Percentiles rank a stretch among this genome's conserved stretches.
phyloP scores from a whole-genome alignment of 768 basidiomycete genomes.

The Trametes meyenii region DNA sequence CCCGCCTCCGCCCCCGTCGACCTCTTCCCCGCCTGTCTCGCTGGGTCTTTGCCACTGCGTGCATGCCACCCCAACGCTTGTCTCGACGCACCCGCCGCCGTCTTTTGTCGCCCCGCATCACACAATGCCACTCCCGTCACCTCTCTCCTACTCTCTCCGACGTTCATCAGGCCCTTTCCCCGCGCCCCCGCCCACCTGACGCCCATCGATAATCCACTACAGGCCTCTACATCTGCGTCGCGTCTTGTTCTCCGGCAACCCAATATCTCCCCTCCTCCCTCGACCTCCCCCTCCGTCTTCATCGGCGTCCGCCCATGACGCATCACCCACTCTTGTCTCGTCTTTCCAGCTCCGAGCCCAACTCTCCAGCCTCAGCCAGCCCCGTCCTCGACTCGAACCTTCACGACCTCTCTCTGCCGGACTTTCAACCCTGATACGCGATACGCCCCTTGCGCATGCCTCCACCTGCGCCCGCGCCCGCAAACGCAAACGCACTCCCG shows the following conservation, averaged over 20 bases:
- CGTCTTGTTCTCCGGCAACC: background rate
- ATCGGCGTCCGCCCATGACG: background rate
- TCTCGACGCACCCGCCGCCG: too few species aligned
- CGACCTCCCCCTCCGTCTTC: background rate
- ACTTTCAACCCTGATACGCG: constrained; percentile 7
- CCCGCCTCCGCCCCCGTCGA: background rate
- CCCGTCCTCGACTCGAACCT: background rate
- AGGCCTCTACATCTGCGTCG: too few species aligned
- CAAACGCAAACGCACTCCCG: background rate
- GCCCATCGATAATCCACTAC: background rate
- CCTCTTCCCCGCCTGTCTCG: too few species aligned
- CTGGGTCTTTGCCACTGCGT: too few species aligned
- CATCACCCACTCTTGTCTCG: too few species aligned
- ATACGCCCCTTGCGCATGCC: background rate
- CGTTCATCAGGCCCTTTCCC: too few species aligned
- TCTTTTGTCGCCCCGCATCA: too few species aligned
- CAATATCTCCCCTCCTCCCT: background rate
- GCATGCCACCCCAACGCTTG: too few species aligned
- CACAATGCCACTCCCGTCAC: background rate
- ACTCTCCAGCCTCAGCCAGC: background rate
- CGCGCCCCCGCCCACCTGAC: background rate
- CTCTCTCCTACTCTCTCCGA: background rate
- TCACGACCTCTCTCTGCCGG: constrained; percentile 3
- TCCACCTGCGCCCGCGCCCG: background rate
- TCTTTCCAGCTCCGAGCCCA: background rate